Evolutionary conservation across 345 rosid species (phyloP).

Genomic region (Xanthoceras sorbifolium): DNA sequence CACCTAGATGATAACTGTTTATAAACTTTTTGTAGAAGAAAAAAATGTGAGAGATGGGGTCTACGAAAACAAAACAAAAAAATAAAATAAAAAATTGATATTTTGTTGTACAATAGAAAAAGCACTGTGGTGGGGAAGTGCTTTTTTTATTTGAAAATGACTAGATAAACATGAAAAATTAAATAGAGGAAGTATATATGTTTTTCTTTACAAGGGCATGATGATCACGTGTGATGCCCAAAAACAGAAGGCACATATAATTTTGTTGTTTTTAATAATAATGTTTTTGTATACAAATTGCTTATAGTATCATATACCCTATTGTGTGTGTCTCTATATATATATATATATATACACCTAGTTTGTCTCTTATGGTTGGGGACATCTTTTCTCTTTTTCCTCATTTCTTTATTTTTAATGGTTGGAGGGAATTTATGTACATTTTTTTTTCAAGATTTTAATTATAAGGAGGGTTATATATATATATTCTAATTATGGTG

Average conservation of each 20-base stretch:
- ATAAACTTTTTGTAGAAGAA: background rate
- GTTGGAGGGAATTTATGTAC: conserved; percentile 1
- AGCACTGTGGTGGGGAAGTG: background rate
- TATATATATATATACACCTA: background rate
- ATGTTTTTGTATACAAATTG: background rate
- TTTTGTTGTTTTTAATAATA: background rate
- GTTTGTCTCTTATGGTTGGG: conserved; percentile 26
- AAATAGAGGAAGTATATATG: background rate
- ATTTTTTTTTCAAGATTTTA: background rate
- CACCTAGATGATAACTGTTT: background rate
- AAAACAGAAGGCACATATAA: background rate
- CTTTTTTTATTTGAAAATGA: background rate
- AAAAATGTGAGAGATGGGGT: background rate
- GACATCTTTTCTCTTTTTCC: background rate
- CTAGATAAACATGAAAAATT: background rate
- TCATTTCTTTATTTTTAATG: background rate
- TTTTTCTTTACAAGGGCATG: background rate
- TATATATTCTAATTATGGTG: background rate
- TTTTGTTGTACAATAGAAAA: background rate
- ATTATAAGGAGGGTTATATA: background rate
- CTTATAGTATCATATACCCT: conserved; percentile 8
- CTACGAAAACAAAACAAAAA: background rate
- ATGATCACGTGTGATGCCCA: conserved; percentile 19
- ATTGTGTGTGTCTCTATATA: background rate
- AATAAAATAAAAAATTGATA: background rate